phyloP scores from a whole-genome alignment of 164 flowering plant genomes.

The Piper longum region DNA sequence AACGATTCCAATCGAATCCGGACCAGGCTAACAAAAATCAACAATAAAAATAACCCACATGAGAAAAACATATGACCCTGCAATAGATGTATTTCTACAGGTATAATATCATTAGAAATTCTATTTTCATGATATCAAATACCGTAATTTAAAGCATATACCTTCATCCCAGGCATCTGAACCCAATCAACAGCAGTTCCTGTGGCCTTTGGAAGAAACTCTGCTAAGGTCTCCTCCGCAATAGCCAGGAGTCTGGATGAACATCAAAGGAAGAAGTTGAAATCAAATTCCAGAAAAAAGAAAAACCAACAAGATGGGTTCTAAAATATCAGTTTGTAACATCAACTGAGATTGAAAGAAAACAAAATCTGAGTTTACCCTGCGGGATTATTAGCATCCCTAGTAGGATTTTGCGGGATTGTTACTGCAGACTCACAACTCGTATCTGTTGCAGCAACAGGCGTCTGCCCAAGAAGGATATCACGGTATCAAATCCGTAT shows the following conservation, averaged over 20 bases:
- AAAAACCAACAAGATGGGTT: not conserved
- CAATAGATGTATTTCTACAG: not conserved
- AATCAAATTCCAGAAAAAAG: not conserved
- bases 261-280: not conserved
- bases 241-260: constrained; percentile 52
- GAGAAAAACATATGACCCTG: not conserved
- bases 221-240: constrained; percentile 80
- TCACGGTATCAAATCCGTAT: not conserved
- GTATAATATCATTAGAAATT: too few species aligned
- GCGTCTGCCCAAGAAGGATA: constrained; percentile 19
- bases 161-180: constrained; percentile 97
- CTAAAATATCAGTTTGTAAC: not conserved
- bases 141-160: constrained; percentile 3
- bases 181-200: constrained; percentile 94
- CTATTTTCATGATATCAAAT: too few species aligned
- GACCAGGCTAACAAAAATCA: constrained; percentile 56
- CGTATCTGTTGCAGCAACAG: constrained; percentile 41
- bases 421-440: constrained; percentile 67
- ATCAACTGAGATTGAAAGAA: not conserved
- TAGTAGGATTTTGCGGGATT: constrained; percentile 52
- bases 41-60: not conserved
- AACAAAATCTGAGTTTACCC: constrained; percentile 25
- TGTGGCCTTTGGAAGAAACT: constrained; percentile 83
- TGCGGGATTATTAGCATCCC: constrained; percentile 70
- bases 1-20: constrained; percentile 84